Base-by-base conservation (phyloP, 176 grass and related monocot genomes). In the Dendrocalamus sinicus region DNA sequence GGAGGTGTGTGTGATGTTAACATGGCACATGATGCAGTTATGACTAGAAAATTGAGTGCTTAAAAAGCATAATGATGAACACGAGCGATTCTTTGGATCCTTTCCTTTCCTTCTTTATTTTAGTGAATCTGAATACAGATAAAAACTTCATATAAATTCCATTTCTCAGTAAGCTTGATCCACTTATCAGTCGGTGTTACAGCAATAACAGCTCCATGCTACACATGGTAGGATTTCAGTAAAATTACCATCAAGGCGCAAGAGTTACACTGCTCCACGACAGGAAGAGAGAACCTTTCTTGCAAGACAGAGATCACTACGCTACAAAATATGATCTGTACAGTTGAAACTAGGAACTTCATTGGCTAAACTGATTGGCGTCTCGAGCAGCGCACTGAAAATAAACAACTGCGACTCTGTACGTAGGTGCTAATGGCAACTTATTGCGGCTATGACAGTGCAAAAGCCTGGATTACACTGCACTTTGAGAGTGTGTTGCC, bases 361-460 rank as follows among this genome's bases (percentile, higher is more conserved):
- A 30, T 77, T 80, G 70, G 78, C 59, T 81, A 87, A 87, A 58
- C 67, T 74, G 51, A 79, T 77, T 44, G 73, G 61, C 68, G n/a
- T 70, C 89, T 91, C 84, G 89, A 91, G 89, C 89, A 51, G 72
- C 85, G 51, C 89, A 87, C 85, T 62, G 4, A 79, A 0, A 52
- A 39, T 83, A 87, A 91, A 83, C 23, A 91, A 91, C 59, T 60
- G 48, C 22, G 7, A 8, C n/a, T 58, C 67, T 55, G 59, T 61
- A 4, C 43, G 37, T 87, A 87, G 89, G 74, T 55, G 80, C 89
- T 83, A 87, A 89, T 67, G 59, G 50, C 68, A 44, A 6, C 12
- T 89, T 76, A 57, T 53, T 71, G 59, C 79, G 67, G 84, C 79
- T 90, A 78, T 40, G 78, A 71, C 73, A 60, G 28, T 60, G 84